phyloP scores from a whole-genome alignment of 2,329 filamentous ascomycete species.

The Helicocarpus griseus region DNA sequence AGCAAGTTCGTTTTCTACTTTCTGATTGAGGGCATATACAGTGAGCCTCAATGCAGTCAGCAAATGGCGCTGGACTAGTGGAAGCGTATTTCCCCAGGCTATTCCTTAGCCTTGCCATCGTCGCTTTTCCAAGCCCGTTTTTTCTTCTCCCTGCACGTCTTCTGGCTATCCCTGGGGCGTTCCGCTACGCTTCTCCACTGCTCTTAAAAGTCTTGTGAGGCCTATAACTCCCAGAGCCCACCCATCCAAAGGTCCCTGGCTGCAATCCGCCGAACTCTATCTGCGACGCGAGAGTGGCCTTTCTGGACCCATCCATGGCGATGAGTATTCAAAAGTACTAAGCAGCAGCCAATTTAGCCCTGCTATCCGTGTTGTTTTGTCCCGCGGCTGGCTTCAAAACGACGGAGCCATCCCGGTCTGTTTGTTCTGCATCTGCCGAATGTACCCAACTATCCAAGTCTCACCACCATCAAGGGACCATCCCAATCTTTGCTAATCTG shows the following conservation, averaged over 20 bases:
- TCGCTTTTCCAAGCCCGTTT: not conserved
- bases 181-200: not conserved
- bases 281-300: not conserved
- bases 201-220: not conserved
- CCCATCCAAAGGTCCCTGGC: not conserved
- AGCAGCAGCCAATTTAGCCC: not conserved
- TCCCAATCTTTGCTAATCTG: not conserved
- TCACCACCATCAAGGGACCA: not conserved
- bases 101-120: not conserved
- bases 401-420: not conserved
- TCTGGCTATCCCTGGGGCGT: not conserved
- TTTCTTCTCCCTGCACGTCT: not conserved
- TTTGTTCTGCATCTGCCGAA: slow-evolving; percentile 1
- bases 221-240: not conserved
- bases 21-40: too few relatives aligned
- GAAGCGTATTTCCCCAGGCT: not conserved
- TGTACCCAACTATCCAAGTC: not conserved
- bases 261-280: slow-evolving; percentile 3
- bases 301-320: not conserved
- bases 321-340: not conserved
- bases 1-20: not conserved
- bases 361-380: not conserved
- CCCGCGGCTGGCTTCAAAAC: not conserved
- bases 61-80: not conserved
- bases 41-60: not conserved